A percentile compares a stretch with the other conserved stretches of the same genome.
These are phyloP conservation scores for Brassica cretica DNA, from an alignment of 345 rosid species.

Conservation along the genomic window DNA sequence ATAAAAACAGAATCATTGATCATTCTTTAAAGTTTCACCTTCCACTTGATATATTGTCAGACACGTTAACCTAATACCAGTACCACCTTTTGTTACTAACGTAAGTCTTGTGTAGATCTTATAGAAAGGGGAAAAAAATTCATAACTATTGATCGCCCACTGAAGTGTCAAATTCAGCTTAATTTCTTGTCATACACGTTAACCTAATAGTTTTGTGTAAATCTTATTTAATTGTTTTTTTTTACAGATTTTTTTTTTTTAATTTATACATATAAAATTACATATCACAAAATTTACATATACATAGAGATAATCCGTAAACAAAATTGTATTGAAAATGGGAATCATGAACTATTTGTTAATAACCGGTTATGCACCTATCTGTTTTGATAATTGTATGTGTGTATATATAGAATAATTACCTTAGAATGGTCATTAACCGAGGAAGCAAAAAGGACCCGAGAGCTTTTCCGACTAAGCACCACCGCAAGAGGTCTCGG, in stretches of 20 bases:
- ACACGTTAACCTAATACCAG: background rate
- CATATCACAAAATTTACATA: background rate
- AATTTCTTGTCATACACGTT: background rate
- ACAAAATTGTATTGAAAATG: background rate
- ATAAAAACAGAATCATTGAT: background rate
- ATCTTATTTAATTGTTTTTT: too few relatives aligned
- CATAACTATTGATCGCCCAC: background rate
- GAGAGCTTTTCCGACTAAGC: slow-evolving; percentile 30
- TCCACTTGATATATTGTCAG: background rate
- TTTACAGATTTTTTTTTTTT: too few relatives aligned
- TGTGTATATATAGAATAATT: background rate
- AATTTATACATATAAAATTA: background rate
- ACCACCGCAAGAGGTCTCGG: slow-evolving; percentile 34
- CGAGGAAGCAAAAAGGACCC: slow-evolving; percentile 34
- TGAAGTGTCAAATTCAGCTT: background rate
- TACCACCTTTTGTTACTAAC: background rate
- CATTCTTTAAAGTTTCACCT: background rate
- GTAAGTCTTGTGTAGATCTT: background rate
- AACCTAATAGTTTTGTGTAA: background rate
- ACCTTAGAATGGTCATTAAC: slow-evolving; percentile 37
- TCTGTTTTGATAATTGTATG: background rate
- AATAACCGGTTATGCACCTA: background rate
- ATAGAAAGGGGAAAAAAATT: background rate
- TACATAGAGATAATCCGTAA: background rate
- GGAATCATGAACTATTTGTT: background rate